Percentiles rank a stretch among this genome's conserved stretches.
Evolutionary conservation across 2,329 filamentous ascomycete genomes (phyloP).

Genomic region (Diaporthe ilicicola): DNA sequence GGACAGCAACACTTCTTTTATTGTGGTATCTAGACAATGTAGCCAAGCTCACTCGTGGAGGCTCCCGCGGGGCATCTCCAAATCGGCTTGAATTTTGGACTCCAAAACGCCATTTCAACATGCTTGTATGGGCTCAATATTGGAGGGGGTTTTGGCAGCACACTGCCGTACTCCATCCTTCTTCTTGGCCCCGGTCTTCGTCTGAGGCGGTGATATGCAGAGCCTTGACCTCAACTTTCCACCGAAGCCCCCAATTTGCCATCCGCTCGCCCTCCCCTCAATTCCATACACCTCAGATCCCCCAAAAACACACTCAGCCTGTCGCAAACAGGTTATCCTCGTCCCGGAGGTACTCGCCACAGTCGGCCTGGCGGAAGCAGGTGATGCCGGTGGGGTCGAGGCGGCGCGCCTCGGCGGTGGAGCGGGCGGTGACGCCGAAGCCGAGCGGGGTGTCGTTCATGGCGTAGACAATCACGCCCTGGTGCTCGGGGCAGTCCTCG

Average conservation of each 20-base stretch:
- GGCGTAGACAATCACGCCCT: slow-evolving; percentile 86
- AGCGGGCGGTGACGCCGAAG: slow-evolving; percentile 90
- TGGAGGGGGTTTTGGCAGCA: neutral
- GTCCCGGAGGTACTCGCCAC: slow-evolving; percentile 93
- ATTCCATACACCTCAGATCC: neutral
- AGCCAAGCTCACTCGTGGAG: neutral
- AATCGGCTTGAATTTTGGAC: neutral
- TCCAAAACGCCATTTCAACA: slow-evolving; percentile 39
- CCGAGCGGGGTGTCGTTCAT: slow-evolving; percentile 96
- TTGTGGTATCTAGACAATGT: slow-evolving; percentile 23
- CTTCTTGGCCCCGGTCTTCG: neutral
- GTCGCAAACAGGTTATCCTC: slow-evolving; percentile 72
- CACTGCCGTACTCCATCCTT: neutral
- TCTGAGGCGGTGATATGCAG: neutral
- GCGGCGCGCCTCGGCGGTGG: slow-evolving; percentile 82
- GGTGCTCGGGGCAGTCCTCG: slow-evolving; percentile 92
- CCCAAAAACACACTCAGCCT: slow-evolving; percentile 44
- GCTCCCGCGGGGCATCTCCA: neutral
- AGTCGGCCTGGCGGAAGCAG: slow-evolving; percentile 91
- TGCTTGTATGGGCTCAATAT: slow-evolving; percentile 4
- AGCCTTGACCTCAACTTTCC: neutral
- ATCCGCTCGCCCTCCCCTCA: too few relatives aligned
- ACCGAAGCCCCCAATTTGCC: neutral
- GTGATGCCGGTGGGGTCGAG: slow-evolving; percentile 91
- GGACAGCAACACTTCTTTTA: slow-evolving; percentile 3